Conservation (phyloP, 768 basidiomycete genomes). For the Suillus discolor region DNA sequence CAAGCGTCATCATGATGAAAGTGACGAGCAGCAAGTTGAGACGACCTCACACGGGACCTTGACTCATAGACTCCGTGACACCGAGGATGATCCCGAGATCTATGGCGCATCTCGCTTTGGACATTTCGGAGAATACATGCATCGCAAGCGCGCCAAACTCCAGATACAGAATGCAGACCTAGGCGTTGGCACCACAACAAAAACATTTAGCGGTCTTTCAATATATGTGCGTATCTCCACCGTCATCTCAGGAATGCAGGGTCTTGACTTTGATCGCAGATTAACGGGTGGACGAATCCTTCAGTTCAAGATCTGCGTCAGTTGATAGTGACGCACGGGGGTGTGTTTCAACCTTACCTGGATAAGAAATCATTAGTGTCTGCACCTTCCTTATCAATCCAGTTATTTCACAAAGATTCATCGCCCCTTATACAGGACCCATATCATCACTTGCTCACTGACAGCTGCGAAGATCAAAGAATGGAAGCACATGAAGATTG, state of each 20-base stretch:
- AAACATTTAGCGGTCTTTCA: slow-evolving; percentile 72
- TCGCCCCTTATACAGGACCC: slow-evolving; percentile 55
- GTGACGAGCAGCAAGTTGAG: not conserved
- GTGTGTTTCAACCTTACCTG: slow-evolving; percentile 81
- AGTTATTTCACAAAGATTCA: slow-evolving; percentile 5
- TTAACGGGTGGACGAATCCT: slow-evolving; percentile 89
- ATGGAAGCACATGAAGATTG: slow-evolving; percentile 90
- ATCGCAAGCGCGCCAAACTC: slow-evolving; percentile 86
- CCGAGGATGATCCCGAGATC: slow-evolving; percentile 43
- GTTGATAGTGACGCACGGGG: slow-evolving; percentile 83
- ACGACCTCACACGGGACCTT: not conserved
- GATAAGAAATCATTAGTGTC: slow-evolving; percentile 77
- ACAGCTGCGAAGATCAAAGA: slow-evolving; percentile 89
- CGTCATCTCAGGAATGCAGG: not conserved
- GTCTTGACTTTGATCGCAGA: slow-evolving; percentile 42
- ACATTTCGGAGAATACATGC: slow-evolving; percentile 87
- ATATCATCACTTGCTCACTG: slow-evolving; percentile 89
- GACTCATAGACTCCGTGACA: not conserved
- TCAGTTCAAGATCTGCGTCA: slow-evolving; percentile 83
- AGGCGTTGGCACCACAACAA: slow-evolving; percentile 32
- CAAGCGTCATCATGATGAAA: slow-evolving; percentile 1
- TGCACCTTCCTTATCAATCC: slow-evolving; percentile 31
- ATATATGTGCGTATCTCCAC: slow-evolving; percentile 70
- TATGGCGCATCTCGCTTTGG: slow-evolving; percentile 86
- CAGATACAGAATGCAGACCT: slow-evolving; percentile 71